Conservation (phyloP, 495 filamentous ascomycete species). For the Hyaloscypha bicolor region DNA sequence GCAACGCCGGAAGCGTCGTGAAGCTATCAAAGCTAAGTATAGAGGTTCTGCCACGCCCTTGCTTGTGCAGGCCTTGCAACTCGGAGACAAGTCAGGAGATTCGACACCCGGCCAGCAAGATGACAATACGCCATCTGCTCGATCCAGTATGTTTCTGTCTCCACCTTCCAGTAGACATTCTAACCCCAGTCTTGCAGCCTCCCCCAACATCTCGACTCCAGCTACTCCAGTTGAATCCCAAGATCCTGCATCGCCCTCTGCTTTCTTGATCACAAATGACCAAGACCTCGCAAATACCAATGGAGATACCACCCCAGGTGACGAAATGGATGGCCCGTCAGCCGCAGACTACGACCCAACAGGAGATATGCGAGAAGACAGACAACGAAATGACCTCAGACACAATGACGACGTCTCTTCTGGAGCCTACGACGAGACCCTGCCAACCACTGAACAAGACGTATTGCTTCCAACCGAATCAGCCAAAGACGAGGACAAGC, state of each 20-base stretch:
- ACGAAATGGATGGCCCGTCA: slow-evolving; percentile 77
- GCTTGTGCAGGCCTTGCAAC: slow-evolving; percentile 74
- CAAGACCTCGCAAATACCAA: slow-evolving; percentile 68
- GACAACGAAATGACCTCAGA: slow-evolving; percentile 67
- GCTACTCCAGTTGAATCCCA: slow-evolving; percentile 46
- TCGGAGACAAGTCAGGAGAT: slow-evolving; percentile 49
- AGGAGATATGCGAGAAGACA: slow-evolving; percentile 88
- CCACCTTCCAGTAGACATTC: neutral
- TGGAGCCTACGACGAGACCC: slow-evolving; percentile 62
- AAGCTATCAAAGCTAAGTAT: slow-evolving; percentile 86
- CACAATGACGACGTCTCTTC: slow-evolving; percentile 60
- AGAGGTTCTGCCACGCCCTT: slow-evolving; percentile 71
- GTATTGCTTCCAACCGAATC: slow-evolving; percentile 47
- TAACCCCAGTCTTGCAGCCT: slow-evolving; percentile 14
- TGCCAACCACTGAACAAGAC: slow-evolving; percentile 53
- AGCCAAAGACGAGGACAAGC: slow-evolving; percentile 13
- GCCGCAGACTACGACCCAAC: slow-evolving; percentile 97
- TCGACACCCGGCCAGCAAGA: slow-evolving; percentile 47
- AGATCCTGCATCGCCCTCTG: slow-evolving; percentile 43
- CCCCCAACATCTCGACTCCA: slow-evolving; percentile 38
- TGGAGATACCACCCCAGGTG: slow-evolving; percentile 47
- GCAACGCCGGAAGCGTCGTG: slow-evolving; percentile 81
- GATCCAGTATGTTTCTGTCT: slow-evolving; percentile 29
- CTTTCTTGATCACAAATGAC: slow-evolving; percentile 46
- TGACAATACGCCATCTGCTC: slow-evolving; percentile 27